Evolutionary conservation across 345 rosid species (phyloP).

Genomic region (Hibiscus tridactylites): DNA sequence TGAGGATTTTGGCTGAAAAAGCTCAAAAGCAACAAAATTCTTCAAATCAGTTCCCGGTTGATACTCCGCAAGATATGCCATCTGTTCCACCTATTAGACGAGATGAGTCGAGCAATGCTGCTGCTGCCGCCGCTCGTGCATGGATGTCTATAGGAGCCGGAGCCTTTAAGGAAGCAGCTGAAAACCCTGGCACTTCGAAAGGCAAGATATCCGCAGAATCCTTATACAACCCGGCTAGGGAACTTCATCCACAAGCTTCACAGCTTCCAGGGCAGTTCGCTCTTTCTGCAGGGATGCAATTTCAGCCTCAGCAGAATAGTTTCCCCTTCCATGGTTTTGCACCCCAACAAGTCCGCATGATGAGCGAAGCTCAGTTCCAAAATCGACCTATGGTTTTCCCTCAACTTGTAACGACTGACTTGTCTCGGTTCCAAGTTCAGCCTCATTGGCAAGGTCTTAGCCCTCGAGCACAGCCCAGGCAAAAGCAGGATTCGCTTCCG

Average conservation of each 20-base stretch:
- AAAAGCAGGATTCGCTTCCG: slow-evolving; percentile 63
- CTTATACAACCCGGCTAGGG: slow-evolving; percentile 54
- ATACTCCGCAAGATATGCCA: slow-evolving; percentile 22
- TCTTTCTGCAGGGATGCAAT: slow-evolving; percentile 41
- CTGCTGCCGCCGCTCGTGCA: slow-evolving; percentile 62
- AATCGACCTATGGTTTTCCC: slow-evolving; percentile 43
- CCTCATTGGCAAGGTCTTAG: slow-evolving; percentile 49
- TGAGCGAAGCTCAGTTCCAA: slow-evolving; percentile 38
- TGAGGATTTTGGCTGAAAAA: slow-evolving; percentile 47
- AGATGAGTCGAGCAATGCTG: slow-evolving; percentile 59
- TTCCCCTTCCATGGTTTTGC: slow-evolving; percentile 53
- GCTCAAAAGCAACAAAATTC: slow-evolving; percentile 48
- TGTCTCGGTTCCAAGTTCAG: slow-evolving; percentile 57
- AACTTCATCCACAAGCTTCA: slow-evolving; percentile 40
- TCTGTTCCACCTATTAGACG: slow-evolving; percentile 35
- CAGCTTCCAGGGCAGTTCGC: slow-evolving; percentile 39
- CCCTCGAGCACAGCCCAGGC: slow-evolving; percentile 48
- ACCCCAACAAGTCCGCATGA: slow-evolving; percentile 30
- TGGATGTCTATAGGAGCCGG: slow-evolving; percentile 88
- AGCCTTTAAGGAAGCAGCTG: slow-evolving; percentile 43
- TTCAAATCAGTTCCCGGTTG: slow-evolving; percentile 21
- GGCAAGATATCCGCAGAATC: slow-evolving; percentile 53
- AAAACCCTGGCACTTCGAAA: slow-evolving; percentile 35
- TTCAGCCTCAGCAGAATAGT: slow-evolving; percentile 34
- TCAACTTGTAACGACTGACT: slow-evolving; percentile 43